Conservation (phyloP, 1,284 basidiomycete genomes). For the Malassezia slooffiae region DNA sequence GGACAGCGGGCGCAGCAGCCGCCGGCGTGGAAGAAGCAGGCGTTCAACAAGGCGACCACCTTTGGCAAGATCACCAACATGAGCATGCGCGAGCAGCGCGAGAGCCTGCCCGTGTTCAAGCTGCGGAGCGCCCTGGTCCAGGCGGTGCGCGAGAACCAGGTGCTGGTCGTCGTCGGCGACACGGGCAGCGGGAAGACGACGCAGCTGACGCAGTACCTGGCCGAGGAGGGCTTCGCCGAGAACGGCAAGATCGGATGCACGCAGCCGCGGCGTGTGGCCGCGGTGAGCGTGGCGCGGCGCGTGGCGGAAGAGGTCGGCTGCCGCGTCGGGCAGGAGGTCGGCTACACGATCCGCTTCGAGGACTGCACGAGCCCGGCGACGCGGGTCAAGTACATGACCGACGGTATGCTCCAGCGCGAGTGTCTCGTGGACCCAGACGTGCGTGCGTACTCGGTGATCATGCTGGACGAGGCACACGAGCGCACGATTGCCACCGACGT, state of each 20-base stretch:
- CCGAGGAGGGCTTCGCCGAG: conserved; percentile 77
- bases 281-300: conserved; percentile 98
- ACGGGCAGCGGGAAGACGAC: conserved; percentile 81
- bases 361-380: conserved; percentile 96
- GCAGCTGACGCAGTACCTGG: conserved; percentile 86
- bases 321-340: conserved; percentile 89
- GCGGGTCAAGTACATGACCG: conserved; percentile 99
- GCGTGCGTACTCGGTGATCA: conserved; percentile 83
- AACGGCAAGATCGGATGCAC: conserved; percentile 86
- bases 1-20: conserved; percentile 71
- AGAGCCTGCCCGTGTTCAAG: conserved; percentile 86
- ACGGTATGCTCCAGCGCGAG: conserved; percentile 97
- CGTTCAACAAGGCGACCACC: conserved; percentile 92
- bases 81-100: conserved; percentile 86
- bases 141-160: conserved; percentile 88
- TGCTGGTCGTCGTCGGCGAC: conserved; percentile 83
- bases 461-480: conserved; percentile 98
- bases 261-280: conserved; percentile 94
- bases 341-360: conserved; percentile 97
- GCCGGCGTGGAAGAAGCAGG: conserved; percentile 81
- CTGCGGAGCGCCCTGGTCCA: conserved; percentile 81
- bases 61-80: conserved; percentile 83
- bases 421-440: conserved; percentile 89
- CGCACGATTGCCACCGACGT: conserved; percentile 96
- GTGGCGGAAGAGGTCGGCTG: conserved; percentile 96